A percentile compares a stretch with the other conserved stretches of the same genome.
Evolutionary conservation across 2,329 filamentous ascomycete genomes (phyloP).

Genomic region (Ophiostoma perfectum): DNA sequence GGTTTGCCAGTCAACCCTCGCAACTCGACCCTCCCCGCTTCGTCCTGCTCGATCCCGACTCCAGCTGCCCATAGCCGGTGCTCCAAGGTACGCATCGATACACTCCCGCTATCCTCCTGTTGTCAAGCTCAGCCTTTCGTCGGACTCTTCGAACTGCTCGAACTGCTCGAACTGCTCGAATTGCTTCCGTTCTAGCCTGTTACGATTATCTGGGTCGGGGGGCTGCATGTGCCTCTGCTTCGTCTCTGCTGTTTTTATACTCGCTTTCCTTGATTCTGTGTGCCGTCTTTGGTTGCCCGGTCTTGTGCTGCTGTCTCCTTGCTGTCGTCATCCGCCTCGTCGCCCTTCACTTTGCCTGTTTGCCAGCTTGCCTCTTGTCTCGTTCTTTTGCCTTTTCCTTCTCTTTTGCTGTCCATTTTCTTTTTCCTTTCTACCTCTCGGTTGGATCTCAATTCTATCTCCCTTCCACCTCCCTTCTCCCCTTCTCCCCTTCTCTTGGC

Average conservation of each 20-base stretch:
- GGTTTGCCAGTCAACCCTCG: neutral
- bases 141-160: conserved; percentile 2
- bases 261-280: neutral
- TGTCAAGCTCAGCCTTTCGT: neutral
- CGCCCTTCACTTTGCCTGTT: no score
- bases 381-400: neutral
- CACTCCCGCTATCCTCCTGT: neutral
- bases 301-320: neutral
- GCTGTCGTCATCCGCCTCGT: no score
- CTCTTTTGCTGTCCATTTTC: neutral
- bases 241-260: conserved; percentile 13
- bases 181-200: no score
- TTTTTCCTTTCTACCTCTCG: neutral
- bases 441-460: neutral
- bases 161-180: neutral
- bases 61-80: neutral
- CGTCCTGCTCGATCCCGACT: neutral
- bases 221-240: neutral
- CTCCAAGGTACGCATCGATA: conserved; percentile 10
- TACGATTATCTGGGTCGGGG: no score
- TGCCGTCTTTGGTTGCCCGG: neutral
- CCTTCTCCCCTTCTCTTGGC: neutral
- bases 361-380: neutral
- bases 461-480: neutral
- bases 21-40: neutral